phyloP scores from a whole-genome alignment of 202 grass and related monocot genomes.

The Zizania palustris region DNA sequence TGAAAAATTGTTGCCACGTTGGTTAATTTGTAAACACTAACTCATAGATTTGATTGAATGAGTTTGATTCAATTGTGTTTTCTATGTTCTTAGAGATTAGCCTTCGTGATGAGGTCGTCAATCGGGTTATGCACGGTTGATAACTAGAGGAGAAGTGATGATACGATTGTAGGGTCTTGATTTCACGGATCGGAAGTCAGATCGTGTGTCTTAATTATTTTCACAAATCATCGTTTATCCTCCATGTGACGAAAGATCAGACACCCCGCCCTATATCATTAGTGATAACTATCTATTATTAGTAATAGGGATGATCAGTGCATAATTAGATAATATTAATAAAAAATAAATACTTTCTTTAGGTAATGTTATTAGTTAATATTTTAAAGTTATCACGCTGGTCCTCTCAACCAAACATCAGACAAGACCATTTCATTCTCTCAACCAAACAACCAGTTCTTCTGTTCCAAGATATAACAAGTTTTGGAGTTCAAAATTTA shows the following conservation, averaged over 20 bases:
- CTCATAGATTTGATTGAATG: neutral
- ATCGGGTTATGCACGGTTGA: neutral
- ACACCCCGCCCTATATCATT: neutral
- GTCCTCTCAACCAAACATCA: too few relatives aligned
- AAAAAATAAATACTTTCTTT: too few relatives aligned
- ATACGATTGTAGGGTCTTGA: neutral
- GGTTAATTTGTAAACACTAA: conserved; percentile 5
- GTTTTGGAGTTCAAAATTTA: too few relatives aligned
- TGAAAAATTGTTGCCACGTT: neutral
- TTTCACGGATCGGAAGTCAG: neutral
- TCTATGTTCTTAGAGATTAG: neutral
- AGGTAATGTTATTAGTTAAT: too few relatives aligned
- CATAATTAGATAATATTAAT: too few relatives aligned
- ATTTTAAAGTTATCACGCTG: too few relatives aligned
- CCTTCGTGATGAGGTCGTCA: neutral
- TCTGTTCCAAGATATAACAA: too few relatives aligned
- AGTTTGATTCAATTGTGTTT: neutral
- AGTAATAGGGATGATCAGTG: too few relatives aligned
- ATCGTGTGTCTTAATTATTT: neutral
- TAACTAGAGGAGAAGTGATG: neutral
- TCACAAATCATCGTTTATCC: neutral
- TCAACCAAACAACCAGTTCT: too few relatives aligned
- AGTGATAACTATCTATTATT: too few relatives aligned
- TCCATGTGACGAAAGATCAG: neutral
- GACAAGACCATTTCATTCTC: too few relatives aligned